Evolutionary conservation across 2,329 filamentous ascomycete species (phyloP).

Genomic region (Akanthomyces lecanii): DNA sequence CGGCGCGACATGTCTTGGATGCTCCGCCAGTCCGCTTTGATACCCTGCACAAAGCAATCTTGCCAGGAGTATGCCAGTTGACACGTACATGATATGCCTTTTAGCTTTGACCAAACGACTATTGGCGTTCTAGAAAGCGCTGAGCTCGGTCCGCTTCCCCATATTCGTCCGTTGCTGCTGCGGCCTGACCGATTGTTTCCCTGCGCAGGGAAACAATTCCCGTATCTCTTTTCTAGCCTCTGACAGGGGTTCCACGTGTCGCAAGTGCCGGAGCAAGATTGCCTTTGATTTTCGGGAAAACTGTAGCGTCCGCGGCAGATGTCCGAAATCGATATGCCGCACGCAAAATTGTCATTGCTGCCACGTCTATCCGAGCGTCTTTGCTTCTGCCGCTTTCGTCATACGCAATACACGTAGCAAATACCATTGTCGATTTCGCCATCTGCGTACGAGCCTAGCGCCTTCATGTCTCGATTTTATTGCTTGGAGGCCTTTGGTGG

Average conservation of each 20-base stretch:
- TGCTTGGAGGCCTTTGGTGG: background rate
- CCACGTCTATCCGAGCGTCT: background rate
- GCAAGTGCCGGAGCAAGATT: background rate
- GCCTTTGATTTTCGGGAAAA: background rate
- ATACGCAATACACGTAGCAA: background rate
- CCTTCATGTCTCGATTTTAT: background rate
- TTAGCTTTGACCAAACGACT: background rate
- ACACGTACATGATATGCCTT: no score
- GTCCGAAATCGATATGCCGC: background rate
- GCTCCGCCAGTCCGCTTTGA: background rate
- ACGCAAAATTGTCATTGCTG: background rate
- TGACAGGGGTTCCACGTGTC: slow-evolving; percentile 13
- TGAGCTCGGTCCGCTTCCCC: background rate
- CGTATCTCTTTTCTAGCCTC: slow-evolving; percentile 2
- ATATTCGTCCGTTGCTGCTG: background rate
- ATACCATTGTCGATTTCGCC: background rate
- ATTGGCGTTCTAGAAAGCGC: background rate
- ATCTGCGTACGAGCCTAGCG: background rate
- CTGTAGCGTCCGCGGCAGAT: background rate
- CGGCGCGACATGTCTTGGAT: background rate
- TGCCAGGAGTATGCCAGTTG: background rate
- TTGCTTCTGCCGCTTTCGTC: background rate
- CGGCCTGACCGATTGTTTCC: background rate
- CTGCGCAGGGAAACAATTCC: background rate
- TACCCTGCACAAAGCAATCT: background rate